Base-by-base conservation (phyloP, 2,329 filamentous ascomycete species). In the Colletotrichum destructivum region DNA sequence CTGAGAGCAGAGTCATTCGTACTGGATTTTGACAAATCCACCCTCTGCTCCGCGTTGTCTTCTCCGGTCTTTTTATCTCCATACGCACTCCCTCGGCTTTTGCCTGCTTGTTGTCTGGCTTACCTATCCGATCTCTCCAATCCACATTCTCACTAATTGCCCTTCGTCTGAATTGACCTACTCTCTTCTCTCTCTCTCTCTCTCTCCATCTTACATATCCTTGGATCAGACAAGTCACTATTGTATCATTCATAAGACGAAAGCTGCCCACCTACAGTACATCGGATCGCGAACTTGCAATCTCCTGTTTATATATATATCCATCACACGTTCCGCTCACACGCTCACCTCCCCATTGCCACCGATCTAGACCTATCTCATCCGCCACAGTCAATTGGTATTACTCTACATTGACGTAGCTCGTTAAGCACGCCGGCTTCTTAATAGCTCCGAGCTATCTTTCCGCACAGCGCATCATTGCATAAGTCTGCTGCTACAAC, bases 241-340 rank as follows among this genome's bases (percentile, higher is more conserved):
- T 49, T 49, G 21, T 23, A 23, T 23, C 31, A 38, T 49, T 44
- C 35, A 55, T 62, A 69, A 71, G 65, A 64, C 69, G 65, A 69
- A 49, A 35, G 40, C 42, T 23, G 40, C 63, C 54, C 42, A 66
- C 40, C 52, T 47, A 18, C 54, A 15, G n/a, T 49, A 8, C 9
- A n/a, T 21, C 31, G 31, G 8, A 35, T 21, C 31, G 55, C 44
- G 31, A 8, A 18, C 44, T 18, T 8, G 62, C 21, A 12, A 71
- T 72, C 59, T 63, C 69, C 69, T 44, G 69, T 69, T 69, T 60
- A 72, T 59, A 60, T 40, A n/a, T n/a, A n/a, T n/a, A n/a, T n/a
- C 69, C 69, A 52, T 63, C 63, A 51, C 38, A 26, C 65, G 31
- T 21, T n/a, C 26, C 52, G 38, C 64, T 21, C 65, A 42, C 31